phyloP scores from a whole-genome alignment of 495 filamentous ascomycete genomes.

The Glutinoglossum americanum region DNA sequence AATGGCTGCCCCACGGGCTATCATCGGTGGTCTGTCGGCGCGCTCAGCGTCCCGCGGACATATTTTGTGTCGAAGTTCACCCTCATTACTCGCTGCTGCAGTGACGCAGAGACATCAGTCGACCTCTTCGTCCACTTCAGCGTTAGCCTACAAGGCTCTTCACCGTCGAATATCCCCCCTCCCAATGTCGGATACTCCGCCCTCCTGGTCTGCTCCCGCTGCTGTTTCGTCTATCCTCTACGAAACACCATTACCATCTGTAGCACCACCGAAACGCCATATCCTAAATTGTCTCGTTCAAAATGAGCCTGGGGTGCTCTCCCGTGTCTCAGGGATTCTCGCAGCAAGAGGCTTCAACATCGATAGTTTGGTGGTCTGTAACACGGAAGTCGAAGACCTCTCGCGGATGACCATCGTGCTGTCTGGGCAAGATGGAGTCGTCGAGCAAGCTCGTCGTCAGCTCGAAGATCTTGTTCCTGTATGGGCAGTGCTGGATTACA shows the following conservation, averaged over 20 bases:
- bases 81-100: neutral
- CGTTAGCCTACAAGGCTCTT: slow-evolving; percentile 91
- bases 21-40: slow-evolving; percentile 12
- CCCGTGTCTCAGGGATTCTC: slow-evolving; percentile 87
- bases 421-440: slow-evolving; percentile 85
- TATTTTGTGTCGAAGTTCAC: neutral
- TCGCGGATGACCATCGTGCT: slow-evolving; percentile 98
- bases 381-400: slow-evolving; percentile 91
- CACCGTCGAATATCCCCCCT: slow-evolving; percentile 72
- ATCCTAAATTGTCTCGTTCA: slow-evolving; percentile 96
- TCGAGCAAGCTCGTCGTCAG: slow-evolving; percentile 90
- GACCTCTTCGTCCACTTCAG: slow-evolving; percentile 56
- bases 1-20: slow-evolving; percentile 21
- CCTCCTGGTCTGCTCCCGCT: slow-evolving; percentile 80
- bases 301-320: slow-evolving; percentile 94
- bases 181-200: slow-evolving; percentile 48
- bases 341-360: slow-evolving; percentile 98
- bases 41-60: slow-evolving; percentile 1
- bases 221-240: slow-evolving; percentile 97
- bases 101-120: slow-evolving; percentile 1
- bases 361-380: slow-evolving; percentile 91
- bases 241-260: slow-evolving; percentile 75
- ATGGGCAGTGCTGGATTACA: slow-evolving; percentile 96
- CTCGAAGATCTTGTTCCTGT: slow-evolving; percentile 92
- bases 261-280: slow-evolving; percentile 74